Base-by-base conservation (phyloP, 768 basidiomycete genomes). In the Leccinum variicolor region DNA sequence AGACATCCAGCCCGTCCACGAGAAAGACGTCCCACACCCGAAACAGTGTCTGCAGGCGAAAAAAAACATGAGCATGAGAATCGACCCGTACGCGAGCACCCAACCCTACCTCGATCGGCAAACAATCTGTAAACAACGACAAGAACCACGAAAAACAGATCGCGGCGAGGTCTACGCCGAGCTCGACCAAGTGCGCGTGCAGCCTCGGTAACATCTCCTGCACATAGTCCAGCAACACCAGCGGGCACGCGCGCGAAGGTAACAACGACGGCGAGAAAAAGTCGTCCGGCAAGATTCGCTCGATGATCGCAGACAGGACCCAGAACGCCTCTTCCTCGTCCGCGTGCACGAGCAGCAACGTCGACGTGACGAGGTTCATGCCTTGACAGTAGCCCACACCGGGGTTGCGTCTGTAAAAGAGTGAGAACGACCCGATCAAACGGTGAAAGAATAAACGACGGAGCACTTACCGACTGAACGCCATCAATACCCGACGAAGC, bases 281-380 rank as follows among this genome's bases (percentile, higher is more conserved):
- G 53, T 95, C 89, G 56, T 89, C 84, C 0, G 97, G 97, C 0
- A 98, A 81, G 41, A 95, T 85, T 10, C 84, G 84, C 70, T 96
- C 94, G 45, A 98, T 85, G 62, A 98, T 89, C 13, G 91, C 92
- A 0, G 85, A 77, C 11, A 98, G 87, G 31, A 90, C 89, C 95
- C 95, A 98, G 67, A 97, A 98, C 0, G 96, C 96, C 59, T 96
- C 93, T 75, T 98, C 95, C 72, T 99, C 96, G 61, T 96, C 89
- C 0, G 93, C 92, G 61, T 96, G 88, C 0, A 94, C 92, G 1
- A 99, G 82, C 0, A 99, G 81, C 2, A 99, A 79, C 0, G 96
- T 98, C 3, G 97, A 98, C 0, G 95, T 92, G 62, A 99, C 85
- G 57, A 98, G 85, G 71, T 97, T 94, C 91, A 95, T 94, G 48